Evolutionary conservation across 2,329 filamentous ascomycete genomes (phyloP).

Genomic region (Stemphylium vesicarium): DNA sequence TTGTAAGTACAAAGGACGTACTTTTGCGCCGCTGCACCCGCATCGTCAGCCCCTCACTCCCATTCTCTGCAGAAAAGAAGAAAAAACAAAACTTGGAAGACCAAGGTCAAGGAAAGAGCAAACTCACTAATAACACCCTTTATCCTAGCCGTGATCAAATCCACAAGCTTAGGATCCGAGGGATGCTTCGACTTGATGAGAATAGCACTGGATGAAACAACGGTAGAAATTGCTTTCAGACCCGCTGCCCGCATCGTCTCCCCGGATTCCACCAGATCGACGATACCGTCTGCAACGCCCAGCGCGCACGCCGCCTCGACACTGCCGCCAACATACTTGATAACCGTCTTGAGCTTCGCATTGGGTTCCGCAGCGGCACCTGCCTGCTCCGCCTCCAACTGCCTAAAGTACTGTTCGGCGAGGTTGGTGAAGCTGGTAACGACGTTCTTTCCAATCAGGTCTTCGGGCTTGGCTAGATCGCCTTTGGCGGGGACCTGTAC

Average conservation of each 20-base stretch:
- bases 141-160: slow-evolving; percentile 85
- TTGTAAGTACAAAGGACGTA: slow-evolving; percentile 98
- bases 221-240: slow-evolving; percentile 91
- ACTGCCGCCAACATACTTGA: slow-evolving; percentile 94
- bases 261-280: slow-evolving; percentile 96
- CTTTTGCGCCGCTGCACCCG: slow-evolving; percentile 73
- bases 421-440: slow-evolving; percentile 94
- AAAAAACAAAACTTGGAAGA: neutral
- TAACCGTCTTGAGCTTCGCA: slow-evolving; percentile 78
- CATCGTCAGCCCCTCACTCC: no score
- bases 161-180: slow-evolving; percentile 78
- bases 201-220: slow-evolving; percentile 84
- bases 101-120: neutral
- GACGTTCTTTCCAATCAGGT: slow-evolving; percentile 90
- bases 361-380: slow-evolving; percentile 44
- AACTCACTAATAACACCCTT: slow-evolving; percentile 82
- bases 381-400: slow-evolving; percentile 66
- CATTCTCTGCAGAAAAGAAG: slow-evolving; percentile 14
- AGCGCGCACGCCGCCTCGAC: slow-evolving; percentile 96
- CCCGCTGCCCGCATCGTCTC: slow-evolving; percentile 98
- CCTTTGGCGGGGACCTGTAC: slow-evolving; percentile 96
- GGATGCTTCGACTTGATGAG: slow-evolving; percentile 89
- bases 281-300: slow-evolving; percentile 94
- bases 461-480: slow-evolving; percentile 68
- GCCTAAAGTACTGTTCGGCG: slow-evolving; percentile 80